Percentiles rank a stretch among this genome's conserved stretches.
Evolutionary conservation across 257 asterid species (phyloP).

Genomic region (Galeopsis tetrahit): DNA sequence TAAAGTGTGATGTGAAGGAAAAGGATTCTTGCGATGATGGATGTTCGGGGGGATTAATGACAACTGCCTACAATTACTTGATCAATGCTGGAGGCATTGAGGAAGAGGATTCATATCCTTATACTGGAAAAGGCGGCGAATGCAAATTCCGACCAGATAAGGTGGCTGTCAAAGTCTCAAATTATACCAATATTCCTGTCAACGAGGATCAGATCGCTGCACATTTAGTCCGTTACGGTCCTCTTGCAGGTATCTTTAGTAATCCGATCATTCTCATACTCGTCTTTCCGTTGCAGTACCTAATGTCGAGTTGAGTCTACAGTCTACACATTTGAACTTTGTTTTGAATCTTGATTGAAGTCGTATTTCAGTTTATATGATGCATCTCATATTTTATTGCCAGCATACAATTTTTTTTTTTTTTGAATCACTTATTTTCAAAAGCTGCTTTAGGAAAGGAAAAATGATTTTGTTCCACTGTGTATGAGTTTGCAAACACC

Average conservation of each 20-base stretch:
- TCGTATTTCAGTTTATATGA: not conserved
- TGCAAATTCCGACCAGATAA: slow-evolving; percentile 63
- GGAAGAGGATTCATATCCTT: slow-evolving; percentile 67
- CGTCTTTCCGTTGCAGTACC: not conserved
- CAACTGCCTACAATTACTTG: slow-evolving; percentile 81
- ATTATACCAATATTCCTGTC: slow-evolving; percentile 59
- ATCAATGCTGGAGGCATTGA: slow-evolving; percentile 79
- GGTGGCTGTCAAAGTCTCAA: slow-evolving; percentile 54
- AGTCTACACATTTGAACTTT: not conserved
- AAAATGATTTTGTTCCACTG: too few species aligned
- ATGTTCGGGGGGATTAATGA: slow-evolving; percentile 87
- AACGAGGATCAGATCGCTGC: slow-evolving; percentile 76
- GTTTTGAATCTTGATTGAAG: not conserved
- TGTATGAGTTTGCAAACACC: too few species aligned
- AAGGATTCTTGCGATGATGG: slow-evolving; percentile 69
- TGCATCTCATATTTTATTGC: not conserved
- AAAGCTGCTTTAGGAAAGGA: too few species aligned
- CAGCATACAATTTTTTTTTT: too few species aligned
- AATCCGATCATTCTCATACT: not conserved
- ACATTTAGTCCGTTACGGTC: slow-evolving; percentile 69
- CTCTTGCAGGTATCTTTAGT: slow-evolving; percentile 62
- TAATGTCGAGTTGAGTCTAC: not conserved
- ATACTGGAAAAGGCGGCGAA: slow-evolving; percentile 62
- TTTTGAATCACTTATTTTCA: too few species aligned
- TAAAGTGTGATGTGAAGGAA: slow-evolving; percentile 63